Evolutionary conservation across 139 green algal genomes (phyloP), one percentile per base, ranked within the genome.

Genomic region (Coelastrella sp.): DNA sequence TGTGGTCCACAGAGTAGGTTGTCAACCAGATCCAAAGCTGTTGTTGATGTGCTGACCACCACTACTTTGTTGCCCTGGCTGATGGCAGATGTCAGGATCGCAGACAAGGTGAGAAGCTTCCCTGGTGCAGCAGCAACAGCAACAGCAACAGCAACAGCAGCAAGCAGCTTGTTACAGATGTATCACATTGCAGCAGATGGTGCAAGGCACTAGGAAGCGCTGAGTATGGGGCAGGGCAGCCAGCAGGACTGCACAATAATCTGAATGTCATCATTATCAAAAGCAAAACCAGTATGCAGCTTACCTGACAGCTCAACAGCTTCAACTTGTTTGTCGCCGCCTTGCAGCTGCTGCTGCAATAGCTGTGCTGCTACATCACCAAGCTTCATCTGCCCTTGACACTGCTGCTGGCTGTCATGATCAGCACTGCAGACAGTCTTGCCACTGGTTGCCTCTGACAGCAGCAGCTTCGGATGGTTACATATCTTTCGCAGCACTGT

Each of bases 381-480:
- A 35, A 71, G 48, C 67, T 50, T 63, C 0, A 19, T 50, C 30
- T 59, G 59, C 76, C 23, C 57, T 23, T 66, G 45, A 34, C 64
- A 43, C 25, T 74, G 57, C 77, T 72, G 64, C 63, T 79, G 60
- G 62, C 15, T 38, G 45, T 37, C 38, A 37, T 76, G 62, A 37
- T 83, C 79, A 71, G 80, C 17, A 40, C 68, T 38, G 50, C 50
- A 43, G 2, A 35, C 25, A 23, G 71, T 23, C 53, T 15, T 67
- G 38, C n/a, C 62, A 75, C 43, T 27, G 43, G 81, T 34, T 59
- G 72, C 73, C 8, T 50, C 85, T 32, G 51, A 37, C 62, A 88
- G 37, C 68, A 96, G 79, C 34, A 98, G 90, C 35, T 79, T 64
- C 2, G 94, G 94, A 78, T 96, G 92, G 86, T 96, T 95, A 87